Evolutionary conservation across 2,329 filamentous ascomycete species (phyloP), one percentile per base, ranked within the genome.

Genomic region (Thermothelomyces thermophilus): DNA sequence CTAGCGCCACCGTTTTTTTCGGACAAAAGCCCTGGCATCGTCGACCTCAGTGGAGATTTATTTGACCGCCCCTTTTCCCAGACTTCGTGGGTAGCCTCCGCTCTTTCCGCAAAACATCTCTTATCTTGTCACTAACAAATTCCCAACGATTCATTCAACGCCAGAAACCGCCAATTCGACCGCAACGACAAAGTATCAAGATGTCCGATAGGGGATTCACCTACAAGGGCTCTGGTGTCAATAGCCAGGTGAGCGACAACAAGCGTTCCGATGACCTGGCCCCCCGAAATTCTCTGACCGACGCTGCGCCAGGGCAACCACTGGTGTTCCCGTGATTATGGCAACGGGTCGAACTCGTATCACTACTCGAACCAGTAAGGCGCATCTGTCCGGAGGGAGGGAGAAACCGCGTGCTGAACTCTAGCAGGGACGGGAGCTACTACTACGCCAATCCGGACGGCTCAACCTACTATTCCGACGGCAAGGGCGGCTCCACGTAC

Each of bases 381-480:
- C n/a, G n/a, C n/a, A n/a, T n/a, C n/a, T n/a, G n/a, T n/a, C n/a
- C n/a, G n/a, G n/a, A n/a, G n/a, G n/a, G n/a, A n/a, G n/a, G n/a
- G n/a, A n/a, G n/a, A n/a, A n/a, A n/a, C n/a, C n/a, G n/a, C n/a
- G n/a, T n/a, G n/a, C n/a, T n/a, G n/a, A n/a, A n/a, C n/a, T n/a
- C n/a, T n/a, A 34, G 55, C 22, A 61, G 59, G 2, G 62, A 86
- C 58, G 82, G 83, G 33, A 85, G 81, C 1, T 87, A 87, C 73
- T 86, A 87, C 70, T 87, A 87, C 68, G 78, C 75, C 63, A 87
- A 87, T 68, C 68, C 81, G 40, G 76, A 84, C 55, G 81, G 82
- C 13, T 84, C 78, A 61, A 83, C 78, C 34, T 87, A 87, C 69
- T 69, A 86, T 73, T 84, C 85, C 66, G 66, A 73, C 57, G 81